Percentiles rank a stretch among this genome's conserved stretches.
Evolutionary conservation across 495 filamentous ascomycete genomes (phyloP).

Genomic region (Hypoxylon rickii): DNA sequence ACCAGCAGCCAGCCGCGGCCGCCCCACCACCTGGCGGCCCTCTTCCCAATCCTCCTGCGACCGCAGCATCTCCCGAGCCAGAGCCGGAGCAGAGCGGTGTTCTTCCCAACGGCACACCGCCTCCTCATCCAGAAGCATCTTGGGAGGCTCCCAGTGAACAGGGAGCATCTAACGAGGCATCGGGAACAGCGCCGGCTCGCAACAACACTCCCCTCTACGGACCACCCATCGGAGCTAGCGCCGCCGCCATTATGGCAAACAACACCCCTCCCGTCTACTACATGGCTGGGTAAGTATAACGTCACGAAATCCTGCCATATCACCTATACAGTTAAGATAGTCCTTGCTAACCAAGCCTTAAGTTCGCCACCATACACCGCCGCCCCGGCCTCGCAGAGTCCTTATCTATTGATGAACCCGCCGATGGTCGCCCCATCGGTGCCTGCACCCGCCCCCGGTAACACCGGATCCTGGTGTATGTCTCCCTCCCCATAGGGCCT

Average conservation of each 20-base stretch:
- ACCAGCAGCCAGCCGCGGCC: background rate
- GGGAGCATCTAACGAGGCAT: no score
- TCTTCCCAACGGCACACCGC: no score
- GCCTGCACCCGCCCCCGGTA: constrained; percentile 7
- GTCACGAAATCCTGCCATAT: no score
- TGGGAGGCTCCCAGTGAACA: no score
- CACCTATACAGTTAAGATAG: no score
- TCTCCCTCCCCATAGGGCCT: no score
- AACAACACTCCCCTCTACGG: background rate
- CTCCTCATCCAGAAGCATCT: no score
- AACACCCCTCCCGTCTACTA: constrained; percentile 1
- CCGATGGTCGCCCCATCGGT: constrained; percentile 20
- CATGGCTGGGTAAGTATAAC: constrained; percentile 12
- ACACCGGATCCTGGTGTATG: constrained; percentile 27
- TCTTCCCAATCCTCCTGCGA: constrained; percentile 4
- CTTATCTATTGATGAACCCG: constrained; percentile 25
- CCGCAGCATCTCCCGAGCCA: constrained; percentile 11
- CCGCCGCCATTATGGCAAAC: constrained; percentile 6
- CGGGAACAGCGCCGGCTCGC: no score
- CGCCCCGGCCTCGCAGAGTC: constrained; percentile 13
- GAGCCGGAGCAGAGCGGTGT: background rate
- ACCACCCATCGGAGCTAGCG: constrained; percentile 17
- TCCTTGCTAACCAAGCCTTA: background rate
- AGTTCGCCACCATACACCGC: background rate
- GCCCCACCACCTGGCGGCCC: constrained; percentile 14